phyloP scores from a whole-genome alignment of 2,329 filamentous ascomycete species.

The Hymenoscyphus scutula region DNA sequence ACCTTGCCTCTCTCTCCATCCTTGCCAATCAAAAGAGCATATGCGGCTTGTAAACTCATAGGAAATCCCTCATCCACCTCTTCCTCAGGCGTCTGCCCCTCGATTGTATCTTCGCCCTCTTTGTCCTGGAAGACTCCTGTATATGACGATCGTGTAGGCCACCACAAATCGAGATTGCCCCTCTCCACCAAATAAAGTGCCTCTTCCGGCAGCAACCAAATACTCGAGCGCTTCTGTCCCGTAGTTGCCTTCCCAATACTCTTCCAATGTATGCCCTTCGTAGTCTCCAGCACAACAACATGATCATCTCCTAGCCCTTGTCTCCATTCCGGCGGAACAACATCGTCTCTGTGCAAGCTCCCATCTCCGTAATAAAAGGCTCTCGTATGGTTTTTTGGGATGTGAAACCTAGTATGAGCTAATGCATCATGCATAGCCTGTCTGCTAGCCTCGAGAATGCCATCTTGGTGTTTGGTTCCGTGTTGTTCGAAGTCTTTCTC shows the following conservation, averaged over 20 bases:
- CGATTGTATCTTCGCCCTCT: slow-evolving; percentile 23
- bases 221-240: slow-evolving; percentile 56
- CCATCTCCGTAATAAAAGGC: slow-evolving; percentile 69
- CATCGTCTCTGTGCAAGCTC: slow-evolving; percentile 37
- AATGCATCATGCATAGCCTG: slow-evolving; percentile 87
- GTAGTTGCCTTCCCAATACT: slow-evolving; percentile 68
- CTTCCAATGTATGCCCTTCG: slow-evolving; percentile 69
- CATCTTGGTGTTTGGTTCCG: slow-evolving; percentile 77
- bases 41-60: slow-evolving; percentile 87
- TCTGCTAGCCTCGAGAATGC: slow-evolving; percentile 75
- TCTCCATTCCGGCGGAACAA: slow-evolving; percentile 66
- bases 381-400: slow-evolving; percentile 61
- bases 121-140: slow-evolving; percentile 37
- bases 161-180: slow-evolving; percentile 83
- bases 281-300: slow-evolving; percentile 67
- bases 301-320: slow-evolving; percentile 56
- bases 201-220: slow-evolving; percentile 91
- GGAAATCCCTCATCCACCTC: slow-evolving; percentile 62
- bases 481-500: slow-evolving; percentile 98
- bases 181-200: slow-evolving; percentile 86
- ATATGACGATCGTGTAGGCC: slow-evolving; percentile 59
- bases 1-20: slow-evolving; percentile 61
- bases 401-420: slow-evolving; percentile 71
- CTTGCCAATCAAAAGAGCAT: slow-evolving; percentile 75
- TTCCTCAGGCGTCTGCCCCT: slow-evolving; percentile 35